These are phyloP conservation scores for Saccharomycopsis fibuligera DNA, from an alignment of 805 yeast genomes.

Conservation along the genomic window DNA sequence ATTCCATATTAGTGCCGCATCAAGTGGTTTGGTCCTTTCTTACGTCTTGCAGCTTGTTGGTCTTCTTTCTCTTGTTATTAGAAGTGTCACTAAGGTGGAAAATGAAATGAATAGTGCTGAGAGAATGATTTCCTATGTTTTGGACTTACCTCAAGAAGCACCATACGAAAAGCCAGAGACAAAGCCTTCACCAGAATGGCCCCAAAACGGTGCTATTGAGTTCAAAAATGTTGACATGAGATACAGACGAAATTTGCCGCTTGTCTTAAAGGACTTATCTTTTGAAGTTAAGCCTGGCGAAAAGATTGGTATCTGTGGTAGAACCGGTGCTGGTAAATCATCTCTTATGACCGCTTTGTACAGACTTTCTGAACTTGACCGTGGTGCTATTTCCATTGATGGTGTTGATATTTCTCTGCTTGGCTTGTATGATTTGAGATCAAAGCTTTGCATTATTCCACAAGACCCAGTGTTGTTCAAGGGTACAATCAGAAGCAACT, in stretches of 20 bases:
- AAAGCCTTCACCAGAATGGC: slow-evolving; percentile 57
- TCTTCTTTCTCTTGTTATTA: slow-evolving; percentile 51
- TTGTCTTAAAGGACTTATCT: slow-evolving; percentile 52
- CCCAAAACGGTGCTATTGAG: slow-evolving; percentile 48
- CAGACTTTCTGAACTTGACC: slow-evolving; percentile 53
- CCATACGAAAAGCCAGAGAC: slow-evolving; percentile 36
- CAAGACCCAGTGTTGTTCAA: slow-evolving; percentile 84
- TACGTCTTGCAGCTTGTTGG: slow-evolving; percentile 52
- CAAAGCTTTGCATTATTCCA: slow-evolving; percentile 73
- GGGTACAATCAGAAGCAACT: slow-evolving; percentile 68
- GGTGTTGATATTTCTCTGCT: slow-evolving; percentile 57
- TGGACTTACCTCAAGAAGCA: slow-evolving; percentile 62
- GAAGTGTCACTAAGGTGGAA: slow-evolving; percentile 61
- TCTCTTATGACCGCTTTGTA: slow-evolving; percentile 69
- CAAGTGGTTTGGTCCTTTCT: slow-evolving; percentile 64
- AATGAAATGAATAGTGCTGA: slow-evolving; percentile 58
- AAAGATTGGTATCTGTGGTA: slow-evolving; percentile 60
- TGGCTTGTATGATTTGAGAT: slow-evolving; percentile 64
- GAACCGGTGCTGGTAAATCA: slow-evolving; percentile 71
- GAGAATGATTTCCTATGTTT: slow-evolving; percentile 61
- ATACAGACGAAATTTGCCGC: slow-evolving; percentile 60
- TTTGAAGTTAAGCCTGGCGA: slow-evolving; percentile 45
- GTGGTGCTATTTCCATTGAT: slow-evolving; percentile 56
- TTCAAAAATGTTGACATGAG: slow-evolving; percentile 52
- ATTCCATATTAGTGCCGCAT: slow-evolving; percentile 52